Conservation (phyloP, 2,329 filamentous ascomycete species). For the Aspergillus sp. region DNA sequence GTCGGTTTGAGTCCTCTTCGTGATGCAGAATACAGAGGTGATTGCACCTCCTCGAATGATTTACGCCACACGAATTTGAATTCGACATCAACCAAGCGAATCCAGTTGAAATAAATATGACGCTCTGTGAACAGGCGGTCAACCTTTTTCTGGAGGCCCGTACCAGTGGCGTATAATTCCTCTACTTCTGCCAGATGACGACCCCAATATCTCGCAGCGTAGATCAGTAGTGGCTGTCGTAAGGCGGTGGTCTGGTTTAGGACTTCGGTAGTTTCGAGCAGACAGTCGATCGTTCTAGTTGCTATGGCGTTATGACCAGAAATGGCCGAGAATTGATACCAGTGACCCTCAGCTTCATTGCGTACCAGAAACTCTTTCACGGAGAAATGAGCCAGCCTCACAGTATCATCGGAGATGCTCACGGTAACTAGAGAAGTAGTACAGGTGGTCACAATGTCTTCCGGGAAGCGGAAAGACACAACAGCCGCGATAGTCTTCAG, state of each 20-base stretch:
- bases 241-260: not conserved
- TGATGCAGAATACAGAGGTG: not conserved
- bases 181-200: not conserved
- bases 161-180: not conserved
- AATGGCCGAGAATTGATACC: not conserved
- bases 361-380: slow-evolving; percentile 8
- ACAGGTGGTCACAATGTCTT: not conserved
- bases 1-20: not conserved
- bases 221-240: not conserved
- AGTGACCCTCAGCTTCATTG: not conserved
- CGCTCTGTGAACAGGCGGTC: not conserved
- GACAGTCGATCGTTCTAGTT: not conserved
- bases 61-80: not conserved
- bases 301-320: not conserved
- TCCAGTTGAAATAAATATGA: not conserved
- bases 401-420: not conserved
- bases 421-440: slow-evolving; percentile 3
- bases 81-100: not conserved
- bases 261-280: not conserved
- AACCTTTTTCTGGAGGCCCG: not conserved
- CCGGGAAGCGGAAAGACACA: not conserved
- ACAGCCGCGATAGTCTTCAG: not conserved
- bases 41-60: not conserved
- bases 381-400: slow-evolving; percentile 8
- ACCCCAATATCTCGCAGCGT: not conserved